Evolutionary conservation across 2,329 filamentous ascomycete genomes (phyloP), one percentile per base, ranked within the genome.

Genomic region (Eurotiales sp.): DNA sequence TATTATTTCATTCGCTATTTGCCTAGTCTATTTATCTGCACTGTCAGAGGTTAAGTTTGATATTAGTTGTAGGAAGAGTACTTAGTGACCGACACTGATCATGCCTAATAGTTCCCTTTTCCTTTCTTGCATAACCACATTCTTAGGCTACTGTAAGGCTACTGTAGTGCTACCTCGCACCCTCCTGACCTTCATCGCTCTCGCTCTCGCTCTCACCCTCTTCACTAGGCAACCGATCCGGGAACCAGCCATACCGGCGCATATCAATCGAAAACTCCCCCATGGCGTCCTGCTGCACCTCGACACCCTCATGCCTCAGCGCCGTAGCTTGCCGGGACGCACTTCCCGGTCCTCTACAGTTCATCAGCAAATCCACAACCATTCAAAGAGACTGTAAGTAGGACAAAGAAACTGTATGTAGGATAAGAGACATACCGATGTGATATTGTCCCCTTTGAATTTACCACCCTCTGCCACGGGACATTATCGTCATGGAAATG

Each of bases 381-480:
- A n/a, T n/a, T n/a, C n/a, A n/a, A n/a, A n/a, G n/a, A n/a, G n/a
- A n/a, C n/a, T n/a, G n/a, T n/a, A n/a, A n/a, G n/a, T 6, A 11
- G 8, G 27, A 4, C 11, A 7, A 5, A 8, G 10, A 50, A 57
- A 51, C 27, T 19, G 12, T 12, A 7, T 10, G 41, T 14, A 23
- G 4, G 36, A 11, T 10, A 17, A 14, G 34, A 37, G 10, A 21
- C 73, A 59, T 63, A 92, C 89, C 91, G 82, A 7, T 87, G 87
- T 40, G 90, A 95, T 59, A 97, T 95, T 53, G 83, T 76, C 19
- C 92, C 91, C 70, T 88, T 92, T 12, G 88, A 75, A 68, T 92
- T 96, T 65, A 97, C 87, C 54, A 97, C 88, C 52, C 93, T 78
- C 74, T 97, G 92, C 92, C 92, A 97, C 0, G 92, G 92, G 3